A percentile compares a stretch with the other conserved stretches of the same genome.
phyloP scores from a whole-genome alignment of 257 asterid genomes.

The Solanum bulbocastanum region DNA sequence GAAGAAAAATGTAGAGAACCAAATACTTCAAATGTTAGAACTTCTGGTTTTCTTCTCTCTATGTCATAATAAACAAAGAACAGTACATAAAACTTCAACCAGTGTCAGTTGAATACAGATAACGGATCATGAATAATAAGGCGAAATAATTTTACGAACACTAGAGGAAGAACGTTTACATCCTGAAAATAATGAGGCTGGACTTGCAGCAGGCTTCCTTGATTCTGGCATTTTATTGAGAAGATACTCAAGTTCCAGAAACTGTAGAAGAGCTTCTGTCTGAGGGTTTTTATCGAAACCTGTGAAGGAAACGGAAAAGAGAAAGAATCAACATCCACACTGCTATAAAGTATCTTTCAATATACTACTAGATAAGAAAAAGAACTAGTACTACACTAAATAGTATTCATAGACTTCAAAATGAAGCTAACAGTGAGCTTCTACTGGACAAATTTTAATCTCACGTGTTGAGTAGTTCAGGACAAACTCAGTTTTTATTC shows the following conservation, averaged over 20 bases:
- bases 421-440: neutral
- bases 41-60: neutral
- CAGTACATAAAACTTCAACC: neutral
- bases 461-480: neutral
- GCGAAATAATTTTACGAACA: neutral
- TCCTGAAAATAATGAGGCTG: conserved; percentile 21
- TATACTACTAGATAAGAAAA: neutral
- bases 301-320: neutral
- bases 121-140: neutral
- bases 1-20: neutral
- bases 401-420: neutral
- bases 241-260: conserved; percentile 61
- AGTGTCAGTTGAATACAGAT: neutral
- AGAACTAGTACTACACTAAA: neutral
- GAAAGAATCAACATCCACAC: neutral
- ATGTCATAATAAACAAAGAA: neutral
- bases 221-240: conserved; percentile 35
- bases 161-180: neutral
- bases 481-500: neutral
- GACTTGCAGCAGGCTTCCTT: conserved; percentile 17
- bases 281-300: conserved; percentile 8
- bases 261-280: conserved; percentile 62
- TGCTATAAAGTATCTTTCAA: neutral
- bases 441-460: neutral
- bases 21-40: neutral